phyloP scores from a whole-genome alignment of 1,139 yeast genomes.

The Saccharomyces hybrid region DNA sequence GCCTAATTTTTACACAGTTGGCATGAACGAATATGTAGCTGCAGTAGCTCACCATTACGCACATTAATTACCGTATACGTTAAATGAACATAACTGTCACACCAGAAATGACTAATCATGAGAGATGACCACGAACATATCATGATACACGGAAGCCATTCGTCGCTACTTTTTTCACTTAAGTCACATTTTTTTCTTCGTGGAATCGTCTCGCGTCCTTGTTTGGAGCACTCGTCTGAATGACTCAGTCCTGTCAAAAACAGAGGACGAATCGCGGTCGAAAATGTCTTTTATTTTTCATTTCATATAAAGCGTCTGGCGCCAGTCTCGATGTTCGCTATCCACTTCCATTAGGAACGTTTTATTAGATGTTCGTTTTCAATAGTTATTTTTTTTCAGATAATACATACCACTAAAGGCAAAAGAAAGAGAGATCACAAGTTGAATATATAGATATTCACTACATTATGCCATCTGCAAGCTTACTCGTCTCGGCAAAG shows the following conservation, averaged over 20 bases:
- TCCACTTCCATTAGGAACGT: constrained; percentile 14
- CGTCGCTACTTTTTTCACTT: constrained; percentile 16
- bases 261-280: background rate
- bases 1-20: background rate
- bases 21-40: background rate
- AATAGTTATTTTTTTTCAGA: background rate
- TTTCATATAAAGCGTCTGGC: background rate
- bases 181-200: constrained; percentile 7
- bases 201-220: background rate
- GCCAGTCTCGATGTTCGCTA: constrained; percentile 9
- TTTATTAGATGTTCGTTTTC: background rate
- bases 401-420: background rate
- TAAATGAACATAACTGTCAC: background rate
- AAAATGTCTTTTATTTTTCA: background rate
- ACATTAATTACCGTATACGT: background rate
- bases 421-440: background rate
- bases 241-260: background rate
- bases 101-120: background rate
- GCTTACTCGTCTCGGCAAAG: constrained; percentile 22
- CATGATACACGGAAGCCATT: background rate
- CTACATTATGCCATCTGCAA: constrained; percentile 20
- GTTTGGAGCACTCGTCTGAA: background rate
- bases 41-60: background rate
- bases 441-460: background rate
- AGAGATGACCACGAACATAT: background rate